Evolutionary conservation across 2,329 filamentous ascomycete genomes (phyloP), one percentile per base, ranked within the genome.

Genomic region (Orbilia oligospora): DNA sequence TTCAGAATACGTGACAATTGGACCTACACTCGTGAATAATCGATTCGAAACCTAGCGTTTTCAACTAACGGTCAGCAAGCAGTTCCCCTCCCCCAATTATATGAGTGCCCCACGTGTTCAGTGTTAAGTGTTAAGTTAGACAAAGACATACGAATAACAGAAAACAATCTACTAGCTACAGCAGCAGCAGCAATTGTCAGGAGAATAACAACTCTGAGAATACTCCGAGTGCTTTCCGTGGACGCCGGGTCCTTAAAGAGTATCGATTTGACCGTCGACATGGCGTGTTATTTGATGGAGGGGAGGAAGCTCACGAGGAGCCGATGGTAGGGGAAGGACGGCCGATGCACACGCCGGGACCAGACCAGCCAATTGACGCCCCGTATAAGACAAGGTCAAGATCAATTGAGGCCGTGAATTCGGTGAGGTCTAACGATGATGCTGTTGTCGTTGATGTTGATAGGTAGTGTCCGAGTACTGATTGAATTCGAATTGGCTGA

Each of bases 21-120:
- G 70, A 91, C 94, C 86, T 85, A 97, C 96, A 99, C 88, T 99
- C 96, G 88, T 99, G 96, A 84, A 99, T 99, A 84, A 99, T 99
- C 87, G 93, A 97, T 87, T 99, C 96, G 84, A 99, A 99, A 82
- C 93, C 93, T 95, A 36, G 70, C 58, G 36, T 71, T 61, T 33
- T 24, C 1, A 24, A 9, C 8, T 4, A 33, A 10, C 30, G 24
- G 49, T 71, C 65, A 76, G 68, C 6, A 12, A 33, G 38, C 33
- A 20, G 3, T 30, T 22, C 5, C n/a, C 10, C 44, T 36, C 24
- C 5, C n/a, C 10, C 44, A 24, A 68, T 24, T 33, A 12, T 5
- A 41, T 14, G 41, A 41, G 10, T 48, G 3, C 64, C 61, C 36
- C 46, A 55, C 61, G 56, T 36, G 51, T 22, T n/a, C 27, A 30